Percentiles rank a stretch among this genome's conserved stretches.
These are phyloP conservation scores for Sinapis alba DNA, from an alignment of 441 rosid species.

Conservation along the genomic window DNA sequence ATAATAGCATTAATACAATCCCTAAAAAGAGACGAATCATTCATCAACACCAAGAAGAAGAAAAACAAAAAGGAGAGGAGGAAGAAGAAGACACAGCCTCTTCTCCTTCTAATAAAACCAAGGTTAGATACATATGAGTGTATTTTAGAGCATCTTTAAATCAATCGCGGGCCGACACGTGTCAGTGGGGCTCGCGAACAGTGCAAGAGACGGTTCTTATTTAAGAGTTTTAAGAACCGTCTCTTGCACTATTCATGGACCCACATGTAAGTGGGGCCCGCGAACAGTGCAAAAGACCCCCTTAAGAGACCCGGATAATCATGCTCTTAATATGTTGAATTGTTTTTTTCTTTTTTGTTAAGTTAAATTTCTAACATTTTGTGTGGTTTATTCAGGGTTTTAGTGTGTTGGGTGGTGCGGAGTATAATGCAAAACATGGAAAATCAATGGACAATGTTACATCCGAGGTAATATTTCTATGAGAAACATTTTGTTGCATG, in stretches of 20 bases:
- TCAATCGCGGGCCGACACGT: too few relatives aligned
- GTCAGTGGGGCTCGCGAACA: too few relatives aligned
- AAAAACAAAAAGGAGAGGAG: conserved; percentile 1
- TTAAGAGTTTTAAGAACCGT: too few relatives aligned
- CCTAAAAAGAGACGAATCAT: conserved; percentile 32
- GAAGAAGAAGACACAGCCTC: conserved; percentile 59
- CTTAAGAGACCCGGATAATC: too few relatives aligned
- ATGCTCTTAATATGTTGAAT: not conserved
- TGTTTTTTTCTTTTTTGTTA: not conserved
- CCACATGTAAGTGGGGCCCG: too few relatives aligned
- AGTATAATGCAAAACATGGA: conserved; percentile 26
- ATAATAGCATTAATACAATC: not conserved
- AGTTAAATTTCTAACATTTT: not conserved
- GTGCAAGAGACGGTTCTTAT: too few relatives aligned
- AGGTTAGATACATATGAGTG: conserved; percentile 29
- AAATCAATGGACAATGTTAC: conserved; percentile 31
- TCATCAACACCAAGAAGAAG: conserved; percentile 8
- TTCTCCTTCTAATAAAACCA: conserved; percentile 56
- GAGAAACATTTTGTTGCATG: not conserved
- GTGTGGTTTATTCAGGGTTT: conserved; percentile 29
- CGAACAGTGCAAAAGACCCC: too few relatives aligned
- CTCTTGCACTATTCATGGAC: too few relatives aligned
- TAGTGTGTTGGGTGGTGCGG: conserved; percentile 22
- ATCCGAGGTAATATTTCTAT: conserved; percentile 38
- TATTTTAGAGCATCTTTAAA: too few relatives aligned